Conservation (phyloP, 2,329 filamentous ascomycete species). For the Nigrograna mackinnonii region DNA sequence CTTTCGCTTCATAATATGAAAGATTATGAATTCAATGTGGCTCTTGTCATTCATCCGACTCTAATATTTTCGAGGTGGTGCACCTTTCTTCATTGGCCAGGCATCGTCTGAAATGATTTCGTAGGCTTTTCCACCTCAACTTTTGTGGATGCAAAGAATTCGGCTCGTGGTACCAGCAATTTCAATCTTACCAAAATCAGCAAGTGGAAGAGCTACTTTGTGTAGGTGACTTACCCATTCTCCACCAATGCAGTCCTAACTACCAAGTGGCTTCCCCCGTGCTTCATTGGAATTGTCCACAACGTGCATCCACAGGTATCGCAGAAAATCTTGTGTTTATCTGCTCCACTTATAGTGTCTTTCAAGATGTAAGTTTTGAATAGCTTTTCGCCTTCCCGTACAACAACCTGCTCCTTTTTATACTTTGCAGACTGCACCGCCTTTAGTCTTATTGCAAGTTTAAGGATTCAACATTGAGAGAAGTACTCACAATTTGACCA, state of each 20-base stretch:
- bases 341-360: background rate
- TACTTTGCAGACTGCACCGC: background rate
- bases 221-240: background rate
- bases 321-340: background rate
- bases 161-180: background rate
- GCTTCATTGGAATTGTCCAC: background rate
- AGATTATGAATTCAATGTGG: too few species aligned
- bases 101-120: too few species aligned
- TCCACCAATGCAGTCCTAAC: background rate
- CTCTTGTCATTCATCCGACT: too few species aligned
- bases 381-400: background rate
- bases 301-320: background rate
- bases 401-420: background rate
- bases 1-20: too few species aligned
- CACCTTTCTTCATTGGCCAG: background rate
- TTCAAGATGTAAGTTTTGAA: background rate
- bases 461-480: background rate
- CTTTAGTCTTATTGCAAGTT: background rate
- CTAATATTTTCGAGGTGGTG: too few species aligned
- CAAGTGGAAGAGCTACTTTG: background rate
- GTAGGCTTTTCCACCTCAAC: too few species aligned
- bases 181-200: background rate
- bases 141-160: too few species aligned
- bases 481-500: background rate
- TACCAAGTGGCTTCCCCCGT: background rate